phyloP scores from a whole-genome alignment of 495 filamentous ascomycete species.

The Aspergillus avenaceus region DNA sequence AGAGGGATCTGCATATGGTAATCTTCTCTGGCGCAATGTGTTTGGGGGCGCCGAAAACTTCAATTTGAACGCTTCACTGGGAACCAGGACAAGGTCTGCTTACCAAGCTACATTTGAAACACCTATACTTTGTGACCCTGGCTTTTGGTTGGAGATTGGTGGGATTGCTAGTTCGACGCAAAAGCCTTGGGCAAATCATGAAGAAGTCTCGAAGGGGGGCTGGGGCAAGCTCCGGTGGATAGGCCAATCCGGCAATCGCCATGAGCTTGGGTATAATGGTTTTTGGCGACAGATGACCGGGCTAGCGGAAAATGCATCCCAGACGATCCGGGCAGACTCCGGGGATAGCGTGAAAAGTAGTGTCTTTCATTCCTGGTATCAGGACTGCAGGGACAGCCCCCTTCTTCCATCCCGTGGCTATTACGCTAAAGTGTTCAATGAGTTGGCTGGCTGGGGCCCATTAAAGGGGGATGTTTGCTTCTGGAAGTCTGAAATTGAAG shows the following conservation, averaged over 20 bases:
- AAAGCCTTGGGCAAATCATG: conserved; percentile 89
- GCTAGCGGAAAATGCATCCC: conserved; percentile 67
- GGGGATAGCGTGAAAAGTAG: conserved; percentile 89
- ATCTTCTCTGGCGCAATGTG: conserved; percentile 79
- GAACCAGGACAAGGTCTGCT: conserved; percentile 82
- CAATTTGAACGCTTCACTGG: conserved; percentile 75
- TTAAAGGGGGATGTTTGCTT: conserved; percentile 88
- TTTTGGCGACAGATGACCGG: conserved; percentile 86
- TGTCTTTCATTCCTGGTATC: conserved; percentile 73
- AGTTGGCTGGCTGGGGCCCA: conserved; percentile 81
- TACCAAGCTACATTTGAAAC: conserved; percentile 81
- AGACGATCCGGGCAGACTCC: conserved; percentile 75
- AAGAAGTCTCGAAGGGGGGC: conserved; percentile 81
- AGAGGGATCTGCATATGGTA: conserved; percentile 87
- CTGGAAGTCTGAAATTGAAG: conserved; percentile 79
- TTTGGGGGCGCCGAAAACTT: conserved; percentile 93
- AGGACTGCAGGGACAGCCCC: conserved; percentile 74
- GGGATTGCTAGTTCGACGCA: conserved; percentile 74
- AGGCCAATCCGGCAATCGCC: conserved; percentile 54
- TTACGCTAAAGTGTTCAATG: conserved; percentile 67
- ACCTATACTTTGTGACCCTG: conserved; percentile 76
- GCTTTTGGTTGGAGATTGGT: conserved; percentile 69
- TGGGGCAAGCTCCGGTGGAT: conserved; percentile 72
- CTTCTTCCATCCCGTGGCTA: conserved; percentile 79
- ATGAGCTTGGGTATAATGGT: conserved; percentile 74